A percentile compares a stretch with the other conserved stretches of the same genome.
These are phyloP conservation scores for Hymenoscyphus fraxineus DNA, from an alignment of 2,329 filamentous ascomycete genomes.

Conservation along the genomic window DNA sequence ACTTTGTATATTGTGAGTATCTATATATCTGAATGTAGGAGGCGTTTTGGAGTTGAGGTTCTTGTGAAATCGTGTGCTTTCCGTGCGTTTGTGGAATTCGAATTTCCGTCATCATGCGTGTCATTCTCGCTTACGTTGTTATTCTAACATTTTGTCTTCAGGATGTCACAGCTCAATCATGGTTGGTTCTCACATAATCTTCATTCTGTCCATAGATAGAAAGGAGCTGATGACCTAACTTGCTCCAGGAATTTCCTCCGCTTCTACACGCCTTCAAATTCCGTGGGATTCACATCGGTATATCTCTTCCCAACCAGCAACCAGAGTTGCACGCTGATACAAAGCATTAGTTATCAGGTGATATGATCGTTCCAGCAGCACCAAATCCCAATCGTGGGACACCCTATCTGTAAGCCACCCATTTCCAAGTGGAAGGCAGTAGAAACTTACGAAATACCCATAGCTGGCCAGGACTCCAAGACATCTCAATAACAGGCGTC, in stretches of 20 bases:
- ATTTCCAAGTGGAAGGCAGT: no score
- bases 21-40: not conserved
- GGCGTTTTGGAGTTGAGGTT: no score
- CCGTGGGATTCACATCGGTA: conserved; percentile 1
- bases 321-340: not conserved
- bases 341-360: not conserved
- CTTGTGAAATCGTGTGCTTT: not conserved
- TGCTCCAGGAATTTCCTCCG: not conserved
- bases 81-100: not conserved
- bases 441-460: no score
- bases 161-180: not conserved
- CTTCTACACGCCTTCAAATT: not conserved
- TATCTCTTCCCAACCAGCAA: not conserved
- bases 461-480: not conserved
- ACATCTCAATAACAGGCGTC: not conserved
- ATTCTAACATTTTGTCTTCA: not conserved
- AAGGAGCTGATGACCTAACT: not conserved
- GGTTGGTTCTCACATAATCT: not conserved
- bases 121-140: not conserved
- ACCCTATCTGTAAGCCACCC: not conserved
- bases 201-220: not conserved
- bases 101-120: not conserved
- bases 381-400: not conserved
- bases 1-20: not conserved
- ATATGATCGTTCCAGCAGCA: not conserved